Conservation (phyloP, 208 protist species). For the Leishmania tropica region DNA sequence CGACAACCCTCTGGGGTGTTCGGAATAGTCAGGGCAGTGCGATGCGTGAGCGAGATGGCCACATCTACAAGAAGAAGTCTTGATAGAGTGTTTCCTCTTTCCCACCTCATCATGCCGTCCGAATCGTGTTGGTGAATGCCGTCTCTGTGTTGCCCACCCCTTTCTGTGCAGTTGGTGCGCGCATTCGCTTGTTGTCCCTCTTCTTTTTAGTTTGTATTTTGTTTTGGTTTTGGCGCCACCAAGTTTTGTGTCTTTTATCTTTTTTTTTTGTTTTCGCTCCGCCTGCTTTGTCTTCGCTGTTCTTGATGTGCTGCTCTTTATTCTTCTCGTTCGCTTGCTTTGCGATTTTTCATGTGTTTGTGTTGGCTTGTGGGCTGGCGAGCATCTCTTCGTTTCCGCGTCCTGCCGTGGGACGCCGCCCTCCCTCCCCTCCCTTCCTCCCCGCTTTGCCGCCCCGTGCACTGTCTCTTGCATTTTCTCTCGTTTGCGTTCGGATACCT, state of each 20-base stretch:
- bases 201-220: neutral
- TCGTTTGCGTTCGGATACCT: neutral
- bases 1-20: conserved; percentile 38
- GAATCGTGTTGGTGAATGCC: neutral
- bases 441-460: neutral
- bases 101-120: neutral
- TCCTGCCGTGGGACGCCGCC: neutral
- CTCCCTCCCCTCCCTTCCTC: neutral
- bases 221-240: neutral
- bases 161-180: neutral
- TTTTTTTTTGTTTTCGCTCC: neutral
- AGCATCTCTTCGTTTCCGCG: neutral
- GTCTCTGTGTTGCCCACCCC: neutral
- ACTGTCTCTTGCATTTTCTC: neutral
- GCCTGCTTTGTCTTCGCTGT: neutral
- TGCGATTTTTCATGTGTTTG: neutral
- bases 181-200: neutral
- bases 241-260: neutral
- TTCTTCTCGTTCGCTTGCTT: neutral
- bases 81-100: neutral
- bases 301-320: neutral
- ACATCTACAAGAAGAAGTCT: conserved; percentile 36
- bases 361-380: neutral
- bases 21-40: conserved; percentile 34
- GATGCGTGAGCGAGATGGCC: conserved; percentile 22